Evolutionary conservation across 139 green algal species (phyloP), one percentile per base, ranked within the genome.

Genomic region (Micromonas commoda): DNA sequence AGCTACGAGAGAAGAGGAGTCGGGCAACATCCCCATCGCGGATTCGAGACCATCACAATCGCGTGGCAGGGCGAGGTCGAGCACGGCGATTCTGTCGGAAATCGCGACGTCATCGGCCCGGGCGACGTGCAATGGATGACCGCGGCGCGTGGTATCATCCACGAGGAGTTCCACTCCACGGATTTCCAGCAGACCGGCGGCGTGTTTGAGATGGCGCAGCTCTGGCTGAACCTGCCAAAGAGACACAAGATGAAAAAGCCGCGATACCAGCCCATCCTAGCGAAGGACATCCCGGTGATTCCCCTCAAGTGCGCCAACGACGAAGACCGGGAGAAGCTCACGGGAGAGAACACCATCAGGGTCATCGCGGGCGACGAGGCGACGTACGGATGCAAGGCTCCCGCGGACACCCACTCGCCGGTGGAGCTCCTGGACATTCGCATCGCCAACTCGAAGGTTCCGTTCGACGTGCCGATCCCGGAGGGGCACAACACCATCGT

Each of bases 91-190:
- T 71, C 20, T 23, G 34, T 34, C 6, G 79, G 79, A 2, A 84
- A 84, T 51, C 45, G 53, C 31, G 79, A 72, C 23, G 72, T 84
- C 28, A 80, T 84, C 63, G 79, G 73, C 3, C 73, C 63, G 9
- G 82, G 82, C 3, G 82, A 79, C 71, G 77, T 86, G 51, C 82
- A 86, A 70, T 86, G 77, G 77, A 86, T 86, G 82, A 83, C 82
- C 19, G 82, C 82, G 0, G 82, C 64, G 2, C 31, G 77, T 23
- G 82, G 82, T 5, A 81, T 86, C 37, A 63, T 83, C 13, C 82
- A 86, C 64, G 63, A 77, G 28, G 80, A 84, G 71, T 83, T 76
- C 34, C 77, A 81, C 66, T 45, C 21, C 26, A 37, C 51, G 26
- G 29, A 77, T 4, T 81, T 77, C 77, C 28, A 39, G n/a, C 34